phyloP scores from a whole-genome alignment of 176 grass and related monocot genomes.

The Avena atlantica region DNA sequence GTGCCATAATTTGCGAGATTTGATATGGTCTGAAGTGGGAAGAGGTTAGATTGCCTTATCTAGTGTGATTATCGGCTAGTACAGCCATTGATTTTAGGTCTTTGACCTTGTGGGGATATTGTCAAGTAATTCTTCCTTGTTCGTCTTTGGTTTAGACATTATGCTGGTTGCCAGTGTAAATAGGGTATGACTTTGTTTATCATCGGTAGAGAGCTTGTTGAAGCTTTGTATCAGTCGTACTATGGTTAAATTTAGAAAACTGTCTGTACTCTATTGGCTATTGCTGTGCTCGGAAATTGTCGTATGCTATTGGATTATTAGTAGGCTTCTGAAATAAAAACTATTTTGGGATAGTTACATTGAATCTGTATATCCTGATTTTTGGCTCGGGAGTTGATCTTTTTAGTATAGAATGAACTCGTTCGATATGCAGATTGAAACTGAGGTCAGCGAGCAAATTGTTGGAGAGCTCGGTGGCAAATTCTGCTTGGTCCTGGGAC shows the following conservation, averaged over 20 bases:
- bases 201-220: slow-evolving; percentile 13
- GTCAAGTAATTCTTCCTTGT: slow-evolving; percentile 30
- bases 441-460: too few species aligned
- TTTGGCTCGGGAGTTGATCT: not conserved
- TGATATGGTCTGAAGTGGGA: slow-evolving; percentile 4
- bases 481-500: too few species aligned
- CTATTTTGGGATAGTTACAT: not conserved
- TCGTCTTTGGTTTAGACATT: slow-evolving; percentile 35
- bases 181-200: slow-evolving; percentile 39
- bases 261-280: slow-evolving; percentile 18
- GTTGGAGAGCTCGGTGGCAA: too few species aligned
- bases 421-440: too few species aligned
- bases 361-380: not conserved
- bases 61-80: slow-evolving; percentile 46
- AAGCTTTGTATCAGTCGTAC: slow-evolving; percentile 15
- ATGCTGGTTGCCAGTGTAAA: slow-evolving; percentile 51
- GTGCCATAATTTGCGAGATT: not conserved
- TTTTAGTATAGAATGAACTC: not conserved
- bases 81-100: slow-evolving; percentile 61
- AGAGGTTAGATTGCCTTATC: slow-evolving; percentile 51
- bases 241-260: not conserved
- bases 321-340: slow-evolving; percentile 11
- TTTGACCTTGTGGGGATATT: slow-evolving; percentile 46
- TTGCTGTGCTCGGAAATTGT: not conserved
- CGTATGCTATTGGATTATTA: slow-evolving; percentile 3